phyloP scores from a whole-genome alignment of 495 filamentous ascomycete species.

The Stereocaulon alpinum region DNA sequence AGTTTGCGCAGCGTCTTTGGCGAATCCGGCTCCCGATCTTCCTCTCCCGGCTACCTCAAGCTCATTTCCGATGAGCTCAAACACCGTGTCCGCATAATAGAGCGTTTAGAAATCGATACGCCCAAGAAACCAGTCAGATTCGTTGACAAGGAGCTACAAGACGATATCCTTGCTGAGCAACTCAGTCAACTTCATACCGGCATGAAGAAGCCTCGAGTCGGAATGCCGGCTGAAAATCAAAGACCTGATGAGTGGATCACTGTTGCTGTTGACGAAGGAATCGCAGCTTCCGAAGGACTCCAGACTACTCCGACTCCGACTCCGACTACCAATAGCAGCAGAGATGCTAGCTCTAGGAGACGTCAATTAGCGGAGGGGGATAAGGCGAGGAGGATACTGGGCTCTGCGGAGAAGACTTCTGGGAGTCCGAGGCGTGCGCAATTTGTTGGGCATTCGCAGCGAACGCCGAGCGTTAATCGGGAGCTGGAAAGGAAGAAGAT shows the following conservation, averaged over 20 bases:
- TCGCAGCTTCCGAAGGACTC: neutral
- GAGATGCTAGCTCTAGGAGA: neutral
- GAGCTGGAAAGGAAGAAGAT: neutral
- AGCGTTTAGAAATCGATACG: conserved; percentile 4
- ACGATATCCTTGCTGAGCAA: neutral
- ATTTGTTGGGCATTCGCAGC: neutral
- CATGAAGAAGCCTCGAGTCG: neutral
- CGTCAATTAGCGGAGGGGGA: neutral
- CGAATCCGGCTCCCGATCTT: conserved; percentile 12
- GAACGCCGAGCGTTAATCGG: neutral
- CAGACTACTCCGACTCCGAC: too few relatives aligned
- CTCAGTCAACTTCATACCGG: conserved; percentile 2
- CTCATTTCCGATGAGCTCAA: conserved; percentile 20
- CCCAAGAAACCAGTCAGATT: neutral
- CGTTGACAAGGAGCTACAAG: neutral
- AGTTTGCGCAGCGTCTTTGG: conserved; percentile 18
- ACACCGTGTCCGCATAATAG: conserved; percentile 17
- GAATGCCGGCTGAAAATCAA: neutral
- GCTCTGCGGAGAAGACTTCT: neutral
- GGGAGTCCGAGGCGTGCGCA: too few relatives aligned
- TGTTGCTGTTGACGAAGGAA: conserved; percentile 2
- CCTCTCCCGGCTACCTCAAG: conserved; percentile 17
- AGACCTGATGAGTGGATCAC: conserved; percentile 14
- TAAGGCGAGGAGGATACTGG: conserved; percentile 5
- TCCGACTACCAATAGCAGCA: neutral